Conservation (phyloP, 2,329 filamentous ascomycete genomes). For the Calonectria ilicicola region DNA sequence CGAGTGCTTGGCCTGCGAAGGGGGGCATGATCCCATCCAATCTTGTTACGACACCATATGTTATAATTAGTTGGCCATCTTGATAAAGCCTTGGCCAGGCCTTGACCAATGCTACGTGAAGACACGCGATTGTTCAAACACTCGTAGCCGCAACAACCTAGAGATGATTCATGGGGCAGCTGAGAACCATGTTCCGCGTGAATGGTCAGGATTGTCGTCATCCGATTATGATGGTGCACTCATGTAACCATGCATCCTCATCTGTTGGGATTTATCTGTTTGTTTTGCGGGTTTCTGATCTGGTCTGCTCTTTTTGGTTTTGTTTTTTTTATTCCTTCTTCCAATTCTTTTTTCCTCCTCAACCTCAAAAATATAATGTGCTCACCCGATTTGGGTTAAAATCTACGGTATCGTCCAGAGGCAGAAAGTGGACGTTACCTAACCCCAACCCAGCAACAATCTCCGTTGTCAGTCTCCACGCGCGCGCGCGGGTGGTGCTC, state of each 20-base stretch:
- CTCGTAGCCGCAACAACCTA: neutral
- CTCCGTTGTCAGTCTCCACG: neutral
- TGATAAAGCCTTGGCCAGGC: neutral
- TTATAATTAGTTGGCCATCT: neutral
- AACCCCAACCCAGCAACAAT: slow-evolving; percentile 2
- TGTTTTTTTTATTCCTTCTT: neutral
- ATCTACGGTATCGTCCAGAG: neutral
- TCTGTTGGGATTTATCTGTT: neutral
- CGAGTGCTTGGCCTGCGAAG: neutral
- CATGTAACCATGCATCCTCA: slow-evolving; percentile 1
- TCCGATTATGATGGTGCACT: neutral
- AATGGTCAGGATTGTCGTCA: neutral
- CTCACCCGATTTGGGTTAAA: neutral
- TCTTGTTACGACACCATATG: neutral
- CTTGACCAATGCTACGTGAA: neutral
- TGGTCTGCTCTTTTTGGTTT: neutral
- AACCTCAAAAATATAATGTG: neutral
- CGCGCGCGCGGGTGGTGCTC: no score
- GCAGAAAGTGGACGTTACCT: slow-evolving; percentile 3
- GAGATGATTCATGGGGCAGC: neutral
- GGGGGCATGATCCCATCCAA: neutral
- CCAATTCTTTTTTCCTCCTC: neutral
- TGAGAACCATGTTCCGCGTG: neutral
- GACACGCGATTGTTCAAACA: neutral
- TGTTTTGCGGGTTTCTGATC: neutral